Base-by-base conservation (phyloP, 495 filamentous ascomycete genomes). In the Hypoxylon crocopeplum region DNA sequence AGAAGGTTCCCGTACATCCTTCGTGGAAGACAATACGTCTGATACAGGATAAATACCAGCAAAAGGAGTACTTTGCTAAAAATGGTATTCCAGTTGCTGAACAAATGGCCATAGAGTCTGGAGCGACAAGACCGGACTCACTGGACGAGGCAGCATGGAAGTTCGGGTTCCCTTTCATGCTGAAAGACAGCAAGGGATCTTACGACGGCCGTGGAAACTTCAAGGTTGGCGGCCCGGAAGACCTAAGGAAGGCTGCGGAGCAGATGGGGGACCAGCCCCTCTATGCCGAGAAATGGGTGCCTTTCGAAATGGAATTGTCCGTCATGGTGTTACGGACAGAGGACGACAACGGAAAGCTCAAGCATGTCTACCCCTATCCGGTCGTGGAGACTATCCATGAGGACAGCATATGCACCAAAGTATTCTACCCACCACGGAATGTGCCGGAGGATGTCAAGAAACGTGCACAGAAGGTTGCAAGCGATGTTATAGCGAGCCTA, bases 131-230 rank as follows among this genome's bases (percentile, higher is more conserved):
- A 30, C 68, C 78, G 5, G 76, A 80, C 59, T 86, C 87, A 52
- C 75, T 97, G 56, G 75, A 84, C 45, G 73, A 82, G 34, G 82
- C 88, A 33, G 88, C 84, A 7, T 68, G 81, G 42, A 73, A 83
- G 45, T 81, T 92, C 36, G 92, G 91, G 13, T 92, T 87, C 69
- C 95, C 94, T 8, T 87, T 92, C 74, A 98, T 98, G 93, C 78
- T 98, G 44, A 98, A 98, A 77, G 88, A 90, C 1, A 84, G 92
- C 64, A 97, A 88, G 42, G 86, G 93, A 69, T 93, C 92, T 25
- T 98, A 98, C 67, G 94, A 98, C 73, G 94, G 94, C 25, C 83
- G 92, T 13, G 93, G 94, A 21, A 98, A 98, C 74, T 93, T 86
- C 73, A 86, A 86, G 21, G 85, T 98, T 50, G 77, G 77, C 56